phyloP scores from a whole-genome alignment of 192 early-diverging fungal genomes.

The Kappamyces sp. region DNA sequence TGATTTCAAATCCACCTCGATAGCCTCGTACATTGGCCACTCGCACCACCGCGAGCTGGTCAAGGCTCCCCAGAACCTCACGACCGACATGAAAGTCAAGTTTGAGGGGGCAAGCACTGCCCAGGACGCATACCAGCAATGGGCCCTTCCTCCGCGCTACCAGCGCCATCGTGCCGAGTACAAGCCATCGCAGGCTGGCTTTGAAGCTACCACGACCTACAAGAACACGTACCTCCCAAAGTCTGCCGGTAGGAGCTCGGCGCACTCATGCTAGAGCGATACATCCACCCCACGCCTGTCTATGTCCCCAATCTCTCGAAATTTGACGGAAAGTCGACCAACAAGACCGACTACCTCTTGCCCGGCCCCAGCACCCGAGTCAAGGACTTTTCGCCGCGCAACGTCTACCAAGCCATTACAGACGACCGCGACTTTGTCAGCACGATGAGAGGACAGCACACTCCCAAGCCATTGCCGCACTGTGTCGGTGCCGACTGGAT shows the following conservation, averaged over 20 bases:
- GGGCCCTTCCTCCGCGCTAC: slow-evolving; percentile 14
- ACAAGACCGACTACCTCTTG: slow-evolving; percentile 31
- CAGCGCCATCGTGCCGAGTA: slow-evolving; percentile 15
- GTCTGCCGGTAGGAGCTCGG: slow-evolving; percentile 2
- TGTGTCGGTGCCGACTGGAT: slow-evolving; percentile 32
- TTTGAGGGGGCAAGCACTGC: slow-evolving; percentile 10
- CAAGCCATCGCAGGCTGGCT: slow-evolving; percentile 22
- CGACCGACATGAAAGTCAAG: slow-evolving; percentile 10
- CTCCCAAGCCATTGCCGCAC: slow-evolving; percentile 21
- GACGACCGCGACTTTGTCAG: slow-evolving; percentile 44
- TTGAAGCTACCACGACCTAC: slow-evolving; percentile 35
- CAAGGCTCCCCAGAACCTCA: slow-evolving; percentile 8
- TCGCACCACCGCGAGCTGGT: slow-evolving; percentile 12
- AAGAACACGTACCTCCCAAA: slow-evolving; percentile 14
- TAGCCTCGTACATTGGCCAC: slow-evolving; percentile 35
- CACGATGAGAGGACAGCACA: slow-evolving; percentile 26
- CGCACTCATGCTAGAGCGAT: slow-evolving; percentile 2
- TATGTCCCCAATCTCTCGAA: slow-evolving; percentile 31
- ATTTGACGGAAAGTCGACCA: slow-evolving; percentile 34
- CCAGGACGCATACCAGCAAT: slow-evolving; percentile 12
- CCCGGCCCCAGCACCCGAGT: slow-evolving; percentile 15
- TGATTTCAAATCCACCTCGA: slow-evolving; percentile 40
- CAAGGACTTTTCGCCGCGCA: slow-evolving; percentile 35
- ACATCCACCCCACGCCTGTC: slow-evolving; percentile 14
- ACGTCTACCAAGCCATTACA: slow-evolving; percentile 21